phyloP scores from a whole-genome alignment of 495 filamentous ascomycete genomes.

The Neurospora sp. region DNA sequence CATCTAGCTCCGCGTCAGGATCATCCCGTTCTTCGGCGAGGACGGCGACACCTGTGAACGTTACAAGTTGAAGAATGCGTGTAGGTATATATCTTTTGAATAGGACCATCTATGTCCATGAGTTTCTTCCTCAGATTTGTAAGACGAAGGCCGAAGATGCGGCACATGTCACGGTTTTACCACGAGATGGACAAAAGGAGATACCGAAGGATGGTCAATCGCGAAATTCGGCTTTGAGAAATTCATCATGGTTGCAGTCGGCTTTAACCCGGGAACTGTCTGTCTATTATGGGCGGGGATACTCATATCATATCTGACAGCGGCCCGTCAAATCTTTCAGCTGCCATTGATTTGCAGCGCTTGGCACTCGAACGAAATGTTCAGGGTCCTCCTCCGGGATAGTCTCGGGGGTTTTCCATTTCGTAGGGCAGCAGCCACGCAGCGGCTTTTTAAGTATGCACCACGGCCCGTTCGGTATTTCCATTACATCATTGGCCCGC shows the following conservation, averaged over 20 bases:
- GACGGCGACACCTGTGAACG: not conserved
- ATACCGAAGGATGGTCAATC: not conserved
- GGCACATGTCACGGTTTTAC: not conserved
- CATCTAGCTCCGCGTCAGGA: not conserved
- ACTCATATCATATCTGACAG: not conserved
- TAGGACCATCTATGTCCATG: not conserved
- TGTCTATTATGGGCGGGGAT: not conserved
- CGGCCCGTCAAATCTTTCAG: not conserved
- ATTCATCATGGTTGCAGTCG: not conserved
- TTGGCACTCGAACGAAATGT: not conserved
- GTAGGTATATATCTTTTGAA: not conserved
- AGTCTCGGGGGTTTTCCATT: slow-evolving; percentile 8
- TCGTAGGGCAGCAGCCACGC: not conserved
- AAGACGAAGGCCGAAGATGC: not conserved
- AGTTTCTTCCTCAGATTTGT: not conserved
- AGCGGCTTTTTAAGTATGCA: not conserved
- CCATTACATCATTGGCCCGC: not conserved
- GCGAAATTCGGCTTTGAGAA: not conserved
- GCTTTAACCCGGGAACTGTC: not conserved
- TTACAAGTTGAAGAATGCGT: not conserved
- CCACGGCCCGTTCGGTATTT: not conserved
- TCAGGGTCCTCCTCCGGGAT: slow-evolving; percentile 4
- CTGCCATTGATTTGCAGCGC: not conserved
- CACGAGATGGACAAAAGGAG: not conserved
- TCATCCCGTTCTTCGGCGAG: not conserved